Evolutionary conservation across 148 eudicot species (phyloP), one percentile per base, ranked within the genome.

Genomic region (Rheum nobile): DNA sequence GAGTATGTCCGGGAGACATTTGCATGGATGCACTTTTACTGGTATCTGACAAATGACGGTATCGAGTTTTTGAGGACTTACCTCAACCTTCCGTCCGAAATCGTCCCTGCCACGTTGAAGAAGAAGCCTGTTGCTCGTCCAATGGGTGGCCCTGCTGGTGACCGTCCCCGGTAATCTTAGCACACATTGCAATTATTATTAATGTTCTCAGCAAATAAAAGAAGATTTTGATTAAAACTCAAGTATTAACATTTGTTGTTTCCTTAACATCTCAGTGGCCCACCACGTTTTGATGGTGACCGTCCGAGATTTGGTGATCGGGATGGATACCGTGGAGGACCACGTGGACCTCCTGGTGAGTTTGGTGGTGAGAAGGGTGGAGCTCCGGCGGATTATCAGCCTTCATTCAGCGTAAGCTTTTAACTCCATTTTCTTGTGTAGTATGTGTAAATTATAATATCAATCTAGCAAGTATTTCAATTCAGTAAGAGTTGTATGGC

Each of bases 21-120:
- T 43, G 98, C 98, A 0, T 94, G 98, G 98, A 94, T 94, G 98
- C 96, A 94, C 72, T 89, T 89, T 57, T 94, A 94, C 83, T 94
- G 98, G 98, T 94, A 75, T 76, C 83, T 94, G 17, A 94, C 98
- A 0, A 91, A 94, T 57, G 97, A 89, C 61, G 98, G 98, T 24
- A 94, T 94, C 43, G 98, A 94, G 82, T 94, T 94, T 80, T 83
- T 91, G 73, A 86, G 98, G 83, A 91, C 97, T 28, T 94, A 89
- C 75, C 97, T 94, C 81, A 94, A 94, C 29, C 86, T 94, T 14
- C 98, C 98, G 5, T 91, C 98, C 0, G 98, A 94, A 75, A 89
- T 94, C 71, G 98, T 94, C 17, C 98, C 98, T 4, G 88, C 90
- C 38, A 94, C 98, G n/a, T 80, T 94, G 79, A 94, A 94, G 90